Evolutionary conservation across 1,139 yeast species (phyloP), one percentile per base, ranked within the genome.

Genomic region (Yamadazyma atlantica): DNA sequence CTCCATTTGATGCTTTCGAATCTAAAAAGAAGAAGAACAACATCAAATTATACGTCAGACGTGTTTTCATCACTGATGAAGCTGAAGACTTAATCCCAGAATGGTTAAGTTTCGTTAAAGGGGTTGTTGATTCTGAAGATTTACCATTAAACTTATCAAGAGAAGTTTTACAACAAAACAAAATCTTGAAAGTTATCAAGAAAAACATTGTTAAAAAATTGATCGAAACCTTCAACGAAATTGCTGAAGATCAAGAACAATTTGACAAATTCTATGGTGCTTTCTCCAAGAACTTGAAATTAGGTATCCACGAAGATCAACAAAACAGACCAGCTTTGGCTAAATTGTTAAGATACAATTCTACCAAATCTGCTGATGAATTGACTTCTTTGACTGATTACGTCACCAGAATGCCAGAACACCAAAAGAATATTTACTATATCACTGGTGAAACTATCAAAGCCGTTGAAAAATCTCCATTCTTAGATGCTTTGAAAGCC

Each of bases 61-160:
- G 98, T 76, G 99, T 94, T 56, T 94, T 94, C 85, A 94, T 94
- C 70, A 94, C 98, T 51, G 99, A 94, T 64, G 99, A 94, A 58
- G 97, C 97, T 61, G 97, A 92, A 72, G 98, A 94, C 64, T 85
- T 94, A 65, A 89, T 94, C 54, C 99, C 99, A 65, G 98, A 92
- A 73, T 94, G 98, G 98, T 85, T 92, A 66, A 75, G 90, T 46
- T 94, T 94, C 71, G 87, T 94, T 62, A 90, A 79, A 78, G 99
- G 99, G 82, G 98, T 94, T 68, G 99, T 94, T 49, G 99, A 94
- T 77, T 89, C 97, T 57, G 98, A 94, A 78, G 99, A 94, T 74
- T 80, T 94, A 72, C 99, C 99, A 72, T 86, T 94, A 73, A 94
- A 94, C 94, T 82, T 94, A 77, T 94, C 98, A 58, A 92, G 99